Evolutionary conservation across 2,329 filamentous ascomycete species (phyloP).

Genomic region (Penicillium sp.): DNA sequence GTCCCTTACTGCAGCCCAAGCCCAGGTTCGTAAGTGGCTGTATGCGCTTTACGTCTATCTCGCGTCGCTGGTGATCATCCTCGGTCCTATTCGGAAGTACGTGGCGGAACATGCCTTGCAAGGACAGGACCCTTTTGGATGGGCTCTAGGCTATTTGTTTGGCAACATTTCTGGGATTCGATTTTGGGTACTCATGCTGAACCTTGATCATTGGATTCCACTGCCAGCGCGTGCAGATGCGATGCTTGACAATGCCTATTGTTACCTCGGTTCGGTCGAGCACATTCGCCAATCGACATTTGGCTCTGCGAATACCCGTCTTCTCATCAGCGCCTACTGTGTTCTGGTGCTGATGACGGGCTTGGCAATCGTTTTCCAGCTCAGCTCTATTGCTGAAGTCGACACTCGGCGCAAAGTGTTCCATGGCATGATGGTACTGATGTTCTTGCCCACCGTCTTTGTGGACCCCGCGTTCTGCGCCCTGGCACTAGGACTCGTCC

Average conservation of each 20-base stretch:
- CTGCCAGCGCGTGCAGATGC: slow-evolving; percentile 50
- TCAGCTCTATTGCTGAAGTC: slow-evolving; percentile 76
- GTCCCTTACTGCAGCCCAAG: slow-evolving; percentile 72
- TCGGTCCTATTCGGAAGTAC: slow-evolving; percentile 65
- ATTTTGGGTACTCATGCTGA: slow-evolving; percentile 61
- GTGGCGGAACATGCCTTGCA: slow-evolving; percentile 62
- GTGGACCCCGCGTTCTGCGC: slow-evolving; percentile 79
- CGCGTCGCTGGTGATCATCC: slow-evolving; percentile 58
- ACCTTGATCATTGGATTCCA: slow-evolving; percentile 68
- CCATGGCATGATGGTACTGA: slow-evolving; percentile 95
- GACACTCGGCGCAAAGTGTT: slow-evolving; percentile 96
- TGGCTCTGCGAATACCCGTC: slow-evolving; percentile 74
- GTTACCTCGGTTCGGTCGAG: slow-evolving; percentile 56
- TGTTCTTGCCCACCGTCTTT: slow-evolving; percentile 83
- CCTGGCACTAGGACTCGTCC: slow-evolving; percentile 69
- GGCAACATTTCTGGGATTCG: slow-evolving; percentile 70
- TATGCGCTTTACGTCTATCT: slow-evolving; percentile 76
- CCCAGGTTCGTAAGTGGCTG: slow-evolving; percentile 68
- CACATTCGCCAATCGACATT: slow-evolving; percentile 58
- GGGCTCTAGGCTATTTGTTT: slow-evolving; percentile 84
- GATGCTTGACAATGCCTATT: slow-evolving; percentile 36
- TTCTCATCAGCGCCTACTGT: slow-evolving; percentile 71
- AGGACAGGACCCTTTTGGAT: slow-evolving; percentile 77
- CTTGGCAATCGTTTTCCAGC: slow-evolving; percentile 65
- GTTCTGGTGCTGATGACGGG: slow-evolving; percentile 62